Conservation (phyloP, 306 rosid species). For the Boehmeria nivea region DNA sequence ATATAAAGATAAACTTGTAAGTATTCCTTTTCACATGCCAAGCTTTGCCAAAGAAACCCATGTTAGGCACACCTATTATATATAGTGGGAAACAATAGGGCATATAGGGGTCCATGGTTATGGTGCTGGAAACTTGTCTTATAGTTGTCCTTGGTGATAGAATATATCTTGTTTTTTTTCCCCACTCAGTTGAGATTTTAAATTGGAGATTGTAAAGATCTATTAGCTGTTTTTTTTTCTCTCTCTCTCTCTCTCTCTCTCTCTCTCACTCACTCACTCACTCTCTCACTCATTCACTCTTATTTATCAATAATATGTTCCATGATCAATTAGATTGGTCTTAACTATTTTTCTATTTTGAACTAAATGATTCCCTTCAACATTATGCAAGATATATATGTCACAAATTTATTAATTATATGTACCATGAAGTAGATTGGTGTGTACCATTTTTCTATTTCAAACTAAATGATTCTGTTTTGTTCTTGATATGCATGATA, state of each 20-base stretch:
- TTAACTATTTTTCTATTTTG: neutral
- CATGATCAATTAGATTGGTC: too few species aligned
- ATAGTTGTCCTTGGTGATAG: conserved; percentile 39
- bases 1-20: conserved; percentile 14
- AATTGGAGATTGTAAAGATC: neutral
- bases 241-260: neutral
- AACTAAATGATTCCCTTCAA: too few species aligned
- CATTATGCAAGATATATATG: too few species aligned
- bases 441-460: neutral
- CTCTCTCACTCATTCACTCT: too few species aligned
- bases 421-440: neutral
- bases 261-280: too few species aligned
- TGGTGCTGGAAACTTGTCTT: conserved; percentile 44
- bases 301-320: too few species aligned
- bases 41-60: conserved; percentile 35
- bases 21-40: conserved; percentile 21
- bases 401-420: neutral
- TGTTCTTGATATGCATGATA: too few species aligned
- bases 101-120: conserved; percentile 44
- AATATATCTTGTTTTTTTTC: conserved; percentile 32
- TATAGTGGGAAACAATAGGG: conserved; percentile 66
- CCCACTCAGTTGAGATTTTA: neutral
- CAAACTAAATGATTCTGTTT: too few species aligned
- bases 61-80: conserved; percentile 39
- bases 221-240: neutral